Conservation (phyloP, 2,329 filamentous ascomycete species). For the Arthrinium puccinioides region DNA sequence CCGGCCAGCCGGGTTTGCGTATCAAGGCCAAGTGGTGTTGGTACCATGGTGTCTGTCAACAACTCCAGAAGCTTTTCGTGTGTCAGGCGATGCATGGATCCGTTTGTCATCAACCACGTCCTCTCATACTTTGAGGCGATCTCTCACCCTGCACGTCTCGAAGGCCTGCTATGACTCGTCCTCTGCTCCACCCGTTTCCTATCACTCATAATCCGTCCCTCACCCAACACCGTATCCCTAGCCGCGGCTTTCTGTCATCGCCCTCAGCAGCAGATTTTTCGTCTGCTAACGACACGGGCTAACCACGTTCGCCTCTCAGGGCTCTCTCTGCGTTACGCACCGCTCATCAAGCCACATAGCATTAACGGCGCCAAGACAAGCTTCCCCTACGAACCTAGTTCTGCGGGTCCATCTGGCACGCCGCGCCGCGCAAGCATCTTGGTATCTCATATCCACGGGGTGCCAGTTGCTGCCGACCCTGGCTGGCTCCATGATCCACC, state of each 20-base stretch:
- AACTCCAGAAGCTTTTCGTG: slow-evolving; percentile 5
- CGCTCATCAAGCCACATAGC: too few species aligned
- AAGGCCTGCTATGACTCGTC: slow-evolving; percentile 15
- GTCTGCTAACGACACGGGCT: too few species aligned
- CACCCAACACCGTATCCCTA: too few species aligned
- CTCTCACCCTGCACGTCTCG: slow-evolving; percentile 20
- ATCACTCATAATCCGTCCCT: slow-evolving; percentile 1
- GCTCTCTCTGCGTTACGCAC: too few species aligned
- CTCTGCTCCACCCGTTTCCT: neutral
- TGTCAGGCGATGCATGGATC: slow-evolving; percentile 10
- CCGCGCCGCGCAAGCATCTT: slow-evolving; percentile 8
- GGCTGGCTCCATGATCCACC: slow-evolving; percentile 20
- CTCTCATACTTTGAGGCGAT: slow-evolving; percentile 5
- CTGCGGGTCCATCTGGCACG: slow-evolving; percentile 3
- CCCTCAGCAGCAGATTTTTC: too few species aligned
- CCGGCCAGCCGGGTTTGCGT: too few species aligned
- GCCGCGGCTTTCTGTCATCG: too few species aligned
- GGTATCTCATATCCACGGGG: slow-evolving; percentile 1
- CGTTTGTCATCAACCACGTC: slow-evolving; percentile 3
- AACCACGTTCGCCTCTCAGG: too few species aligned
- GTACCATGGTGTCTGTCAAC: neutral
- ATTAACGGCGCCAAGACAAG: slow-evolving; percentile 1
- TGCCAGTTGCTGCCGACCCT: slow-evolving; percentile 12
- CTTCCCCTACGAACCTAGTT: slow-evolving; percentile 1
- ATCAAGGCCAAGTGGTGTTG: too few species aligned